Evolutionary conservation across 2,329 filamentous ascomycete genomes (phyloP).

Genomic region (Basipetospora sp.): DNA sequence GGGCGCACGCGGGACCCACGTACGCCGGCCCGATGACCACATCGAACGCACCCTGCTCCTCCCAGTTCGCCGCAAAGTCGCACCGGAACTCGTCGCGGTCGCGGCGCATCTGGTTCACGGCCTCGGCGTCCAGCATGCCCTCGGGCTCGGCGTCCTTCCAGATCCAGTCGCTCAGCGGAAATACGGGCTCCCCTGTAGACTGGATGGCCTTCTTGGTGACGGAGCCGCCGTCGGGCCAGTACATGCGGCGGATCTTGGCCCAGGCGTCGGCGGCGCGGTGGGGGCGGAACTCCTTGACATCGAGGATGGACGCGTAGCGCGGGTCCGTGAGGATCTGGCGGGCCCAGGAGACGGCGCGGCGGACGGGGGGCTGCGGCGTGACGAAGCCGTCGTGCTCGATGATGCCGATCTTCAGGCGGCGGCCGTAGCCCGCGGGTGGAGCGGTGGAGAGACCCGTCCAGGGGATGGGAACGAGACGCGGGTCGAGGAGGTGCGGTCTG

Average conservation of each 20-base stretch:
- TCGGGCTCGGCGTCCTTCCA: slow-evolving; percentile 15
- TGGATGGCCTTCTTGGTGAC: slow-evolving; percentile 18
- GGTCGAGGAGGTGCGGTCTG: slow-evolving; percentile 24
- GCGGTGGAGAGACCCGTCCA: background rate
- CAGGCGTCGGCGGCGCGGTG: slow-evolving; percentile 17
- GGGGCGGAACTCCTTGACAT: slow-evolving; percentile 22
- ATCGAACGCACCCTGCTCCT: slow-evolving; percentile 15
- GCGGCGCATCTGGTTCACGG: slow-evolving; percentile 14
- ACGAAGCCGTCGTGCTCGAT: slow-evolving; percentile 23
- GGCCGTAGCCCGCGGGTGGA: slow-evolving; percentile 2
- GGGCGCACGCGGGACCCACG: slow-evolving; percentile 18
- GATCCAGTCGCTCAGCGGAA: slow-evolving; percentile 27
- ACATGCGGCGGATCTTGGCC: slow-evolving; percentile 22
- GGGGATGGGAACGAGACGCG: slow-evolving; percentile 5
- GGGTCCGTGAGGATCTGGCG: slow-evolving; percentile 9
- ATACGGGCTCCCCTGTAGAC: slow-evolving; percentile 27
- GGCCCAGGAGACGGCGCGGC: slow-evolving; percentile 22
- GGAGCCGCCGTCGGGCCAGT: slow-evolving; percentile 31
- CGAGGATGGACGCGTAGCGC: slow-evolving; percentile 10
- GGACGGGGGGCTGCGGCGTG: slow-evolving; percentile 24
- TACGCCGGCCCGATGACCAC: slow-evolving; percentile 14
- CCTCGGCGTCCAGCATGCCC: slow-evolving; percentile 12
- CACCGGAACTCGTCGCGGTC: slow-evolving; percentile 16
- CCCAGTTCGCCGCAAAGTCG: slow-evolving; percentile 16
- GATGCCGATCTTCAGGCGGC: slow-evolving; percentile 26